A percentile compares a stretch with the other conserved stretches of the same genome.
Evolutionary conservation across 192 early-diverging fungal genomes (phyloP).

Genomic region (Umbelopsis ramanniana): DNA sequence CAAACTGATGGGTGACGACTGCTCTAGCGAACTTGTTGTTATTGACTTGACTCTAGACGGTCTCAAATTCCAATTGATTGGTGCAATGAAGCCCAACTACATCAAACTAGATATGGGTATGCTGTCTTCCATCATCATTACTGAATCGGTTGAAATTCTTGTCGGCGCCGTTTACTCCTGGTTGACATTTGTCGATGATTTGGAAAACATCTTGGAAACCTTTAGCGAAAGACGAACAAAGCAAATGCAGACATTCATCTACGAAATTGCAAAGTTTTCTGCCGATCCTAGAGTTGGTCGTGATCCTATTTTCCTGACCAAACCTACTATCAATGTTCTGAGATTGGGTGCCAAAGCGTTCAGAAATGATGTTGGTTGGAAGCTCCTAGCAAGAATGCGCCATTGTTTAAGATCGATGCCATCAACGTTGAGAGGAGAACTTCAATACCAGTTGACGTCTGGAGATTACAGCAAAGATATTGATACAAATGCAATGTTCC

Average conservation of each 20-base stretch:
- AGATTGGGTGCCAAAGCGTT: conserved; percentile 62
- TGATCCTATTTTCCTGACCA: conserved; percentile 70
- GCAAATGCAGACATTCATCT: conserved; percentile 61
- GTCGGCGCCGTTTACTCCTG: conserved; percentile 70
- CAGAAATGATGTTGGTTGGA: conserved; percentile 78
- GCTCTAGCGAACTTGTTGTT: conserved; percentile 51
- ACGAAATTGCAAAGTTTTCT: conserved; percentile 57
- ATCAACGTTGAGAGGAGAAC: conserved; percentile 26
- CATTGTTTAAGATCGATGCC: conserved; percentile 59
- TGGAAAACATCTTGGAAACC: conserved; percentile 50
- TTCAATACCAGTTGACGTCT: conserved; percentile 50
- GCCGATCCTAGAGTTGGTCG: conserved; percentile 41
- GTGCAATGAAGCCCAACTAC: conserved; percentile 52
- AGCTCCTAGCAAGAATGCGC: conserved; percentile 67
- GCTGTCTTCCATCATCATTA: conserved; percentile 61
- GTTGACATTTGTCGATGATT: conserved; percentile 63
- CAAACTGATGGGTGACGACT: conserved; percentile 36
- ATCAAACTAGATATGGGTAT: conserved; percentile 47
- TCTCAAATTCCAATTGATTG: conserved; percentile 52
- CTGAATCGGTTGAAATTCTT: conserved; percentile 73
- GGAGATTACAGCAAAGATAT: conserved; percentile 38
- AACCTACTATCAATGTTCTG: conserved; percentile 63
- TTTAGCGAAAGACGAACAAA: conserved; percentile 53
- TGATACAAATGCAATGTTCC: conserved; percentile 50
- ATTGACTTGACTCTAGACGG: conserved; percentile 48